A percentile compares a stretch with the other conserved stretches of the same genome.
phyloP scores from a whole-genome alignment of 2,329 filamentous ascomycete species.

The Conoideocrella luteorostrata region DNA sequence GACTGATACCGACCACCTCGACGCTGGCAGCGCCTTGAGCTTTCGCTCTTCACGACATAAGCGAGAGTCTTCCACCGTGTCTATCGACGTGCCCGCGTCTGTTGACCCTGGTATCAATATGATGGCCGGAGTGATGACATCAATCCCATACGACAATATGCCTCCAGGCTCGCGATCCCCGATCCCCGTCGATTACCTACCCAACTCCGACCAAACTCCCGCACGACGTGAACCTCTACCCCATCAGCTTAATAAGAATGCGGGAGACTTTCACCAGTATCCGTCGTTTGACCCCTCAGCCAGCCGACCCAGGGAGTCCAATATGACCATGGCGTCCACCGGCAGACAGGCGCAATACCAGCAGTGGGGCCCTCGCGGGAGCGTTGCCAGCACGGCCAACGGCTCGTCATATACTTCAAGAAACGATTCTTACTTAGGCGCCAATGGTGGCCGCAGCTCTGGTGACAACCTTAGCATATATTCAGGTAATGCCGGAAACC shows the following conservation, averaged over 20 bases:
- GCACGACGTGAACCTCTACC: constrained; percentile 67
- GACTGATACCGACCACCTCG: constrained; percentile 51
- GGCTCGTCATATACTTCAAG: constrained; percentile 49
- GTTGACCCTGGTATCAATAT: constrained; percentile 63
- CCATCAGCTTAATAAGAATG: constrained; percentile 74
- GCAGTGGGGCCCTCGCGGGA: constrained; percentile 63
- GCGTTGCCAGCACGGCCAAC: constrained; percentile 44
- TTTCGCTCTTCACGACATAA: constrained; percentile 71
- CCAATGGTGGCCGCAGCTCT: constrained; percentile 51
- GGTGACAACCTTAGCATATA: constrained; percentile 49
- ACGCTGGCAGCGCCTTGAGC: constrained; percentile 53
- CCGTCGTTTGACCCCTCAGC: constrained; percentile 59
- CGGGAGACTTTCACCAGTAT: constrained; percentile 83
- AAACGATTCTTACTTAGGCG: constrained; percentile 58
- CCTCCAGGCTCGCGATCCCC: constrained; percentile 61
- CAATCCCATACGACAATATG: constrained; percentile 77
- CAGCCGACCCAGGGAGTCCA: constrained; percentile 33
- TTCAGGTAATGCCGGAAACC: constrained; percentile 47
- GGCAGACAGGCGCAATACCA: constrained; percentile 70
- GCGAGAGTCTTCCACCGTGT: constrained; percentile 65
- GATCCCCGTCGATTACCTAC: constrained; percentile 66
- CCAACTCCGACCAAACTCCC: constrained; percentile 57
- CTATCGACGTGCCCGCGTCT: constrained; percentile 60
- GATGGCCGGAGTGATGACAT: constrained; percentile 76
- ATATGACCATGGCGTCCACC: constrained; percentile 56